Conservation (phyloP, 2,329 filamentous ascomycete genomes). For the Phyllosticta paracitricarpa region DNA sequence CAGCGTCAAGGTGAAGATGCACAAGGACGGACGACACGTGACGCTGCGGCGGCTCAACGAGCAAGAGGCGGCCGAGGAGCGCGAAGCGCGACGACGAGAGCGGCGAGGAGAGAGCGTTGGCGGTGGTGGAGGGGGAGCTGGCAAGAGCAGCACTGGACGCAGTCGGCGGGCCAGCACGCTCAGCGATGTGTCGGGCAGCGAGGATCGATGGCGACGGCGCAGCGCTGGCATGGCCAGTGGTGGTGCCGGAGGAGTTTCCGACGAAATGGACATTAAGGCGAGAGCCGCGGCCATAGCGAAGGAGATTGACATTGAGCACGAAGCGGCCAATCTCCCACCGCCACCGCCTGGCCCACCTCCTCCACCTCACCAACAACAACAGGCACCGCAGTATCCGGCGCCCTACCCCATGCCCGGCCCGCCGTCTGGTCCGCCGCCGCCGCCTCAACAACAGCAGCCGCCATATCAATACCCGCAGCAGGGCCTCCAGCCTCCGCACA, state of each 20-base stretch:
- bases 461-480: background rate
- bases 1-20: conserved; percentile 55
- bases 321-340: conserved; percentile 9
- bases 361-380: conserved; percentile 14
- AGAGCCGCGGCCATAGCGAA: conserved; percentile 7
- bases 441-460: background rate
- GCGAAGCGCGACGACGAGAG: conserved; percentile 44
- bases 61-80: conserved; percentile 51
- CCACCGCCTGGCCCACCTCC: conserved; percentile 13
- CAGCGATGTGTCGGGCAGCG: background rate
- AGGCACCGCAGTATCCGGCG: background rate
- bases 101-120: conserved; percentile 30
- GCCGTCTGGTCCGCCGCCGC: conserved; percentile 17
- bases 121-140: conserved; percentile 28
- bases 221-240: background rate
- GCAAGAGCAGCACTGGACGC: conserved; percentile 1
- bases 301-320: background rate
- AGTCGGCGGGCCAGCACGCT: background rate
- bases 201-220: background rate
- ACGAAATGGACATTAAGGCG: conserved; percentile 15
- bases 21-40: conserved; percentile 53
- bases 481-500: background rate
- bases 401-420: conserved; percentile 17
- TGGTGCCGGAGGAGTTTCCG: background rate
- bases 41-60: conserved; percentile 52